Evolutionary conservation across 345 rosid genomes (phyloP).

Genomic region (Carallia pectinifolia): DNA sequence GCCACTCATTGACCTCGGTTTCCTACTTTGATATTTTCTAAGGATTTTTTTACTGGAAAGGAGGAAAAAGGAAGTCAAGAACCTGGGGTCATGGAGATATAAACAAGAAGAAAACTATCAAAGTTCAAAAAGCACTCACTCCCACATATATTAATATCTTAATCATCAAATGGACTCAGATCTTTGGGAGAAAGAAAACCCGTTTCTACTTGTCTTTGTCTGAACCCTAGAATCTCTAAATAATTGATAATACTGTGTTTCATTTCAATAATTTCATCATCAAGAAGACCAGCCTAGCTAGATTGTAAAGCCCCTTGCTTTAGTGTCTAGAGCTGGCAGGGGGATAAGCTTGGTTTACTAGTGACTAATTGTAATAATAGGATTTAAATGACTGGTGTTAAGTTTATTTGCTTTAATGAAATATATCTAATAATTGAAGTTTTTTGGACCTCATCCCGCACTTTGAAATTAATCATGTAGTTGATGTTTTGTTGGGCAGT

Average conservation of each 20-base stretch:
- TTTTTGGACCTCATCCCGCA: no score
- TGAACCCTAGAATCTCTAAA: conserved; percentile 58
- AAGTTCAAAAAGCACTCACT: conserved; percentile 45
- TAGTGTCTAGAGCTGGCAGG: conserved; percentile 48
- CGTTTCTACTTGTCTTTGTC: conserved; percentile 74
- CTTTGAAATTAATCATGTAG: no score
- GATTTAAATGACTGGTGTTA: conserved; percentile 13
- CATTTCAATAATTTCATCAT: conserved; percentile 46
- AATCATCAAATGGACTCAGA: conserved; percentile 44
- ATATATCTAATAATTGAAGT: not conserved
- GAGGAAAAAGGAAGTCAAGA: conserved; percentile 39
- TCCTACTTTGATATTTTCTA: conserved; percentile 20
- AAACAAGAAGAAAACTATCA: conserved; percentile 73
- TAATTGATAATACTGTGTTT: conserved; percentile 33
- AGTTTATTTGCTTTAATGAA: not conserved
- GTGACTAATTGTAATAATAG: conserved; percentile 16
- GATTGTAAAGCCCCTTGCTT: conserved; percentile 16
- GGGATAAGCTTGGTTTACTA: conserved; percentile 42
- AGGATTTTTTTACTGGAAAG: conserved; percentile 15
- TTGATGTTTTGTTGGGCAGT: no score
- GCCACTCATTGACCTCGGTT: conserved; percentile 49
- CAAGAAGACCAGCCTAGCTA: conserved; percentile 40
- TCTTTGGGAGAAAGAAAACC: conserved; percentile 35
- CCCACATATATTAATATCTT: conserved; percentile 22
- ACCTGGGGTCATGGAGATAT: conserved; percentile 53